These are phyloP conservation scores for Termitomyces sp. DNA, from an alignment of 768 basidiomycete genomes.

Conservation along the genomic window DNA sequence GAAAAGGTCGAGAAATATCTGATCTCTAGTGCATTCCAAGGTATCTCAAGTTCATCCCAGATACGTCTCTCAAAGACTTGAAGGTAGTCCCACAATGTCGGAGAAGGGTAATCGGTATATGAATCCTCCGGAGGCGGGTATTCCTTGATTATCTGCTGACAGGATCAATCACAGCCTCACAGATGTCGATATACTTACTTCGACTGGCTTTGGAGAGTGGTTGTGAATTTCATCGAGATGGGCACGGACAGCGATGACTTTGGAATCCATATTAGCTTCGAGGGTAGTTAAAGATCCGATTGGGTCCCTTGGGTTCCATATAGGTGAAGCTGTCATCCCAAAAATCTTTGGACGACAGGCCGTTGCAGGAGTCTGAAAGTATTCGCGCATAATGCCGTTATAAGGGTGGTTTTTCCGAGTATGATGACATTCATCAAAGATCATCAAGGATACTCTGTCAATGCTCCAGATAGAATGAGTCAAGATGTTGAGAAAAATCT, in stretches of 20 bases:
- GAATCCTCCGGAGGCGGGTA: constrained; percentile 44
- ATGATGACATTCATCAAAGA: constrained; percentile 86
- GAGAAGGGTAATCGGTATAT: constrained; percentile 55
- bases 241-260: constrained; percentile 70
- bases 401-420: constrained; percentile 74
- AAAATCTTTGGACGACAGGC: constrained; percentile 74
- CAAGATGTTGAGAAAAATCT: constrained; percentile 77
- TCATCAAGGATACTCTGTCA: constrained; percentile 60
- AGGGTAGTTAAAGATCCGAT: constrained; percentile 56
- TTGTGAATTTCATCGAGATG: constrained; percentile 62
- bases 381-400: constrained; percentile 73
- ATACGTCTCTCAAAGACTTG: constrained; percentile 33
- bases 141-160: constrained; percentile 50
- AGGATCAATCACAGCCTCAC: constrained; percentile 4
- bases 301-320: constrained; percentile 77
- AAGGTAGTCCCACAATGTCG: constrained; percentile 37
- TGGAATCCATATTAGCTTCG: constrained; percentile 71
- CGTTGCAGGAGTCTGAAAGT: constrained; percentile 42
- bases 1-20: constrained; percentile 59
- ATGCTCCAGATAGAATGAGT: constrained; percentile 82
- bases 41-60: constrained; percentile 53
- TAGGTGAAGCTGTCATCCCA: constrained; percentile 90
- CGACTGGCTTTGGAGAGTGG: constrained; percentile 62
- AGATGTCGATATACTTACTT: constrained; percentile 39
- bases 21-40: constrained; percentile 57